These are phyloP conservation scores for Chloris gayana DNA, from an alignment of 176 grass and related monocot species.

Conservation along the genomic window DNA sequence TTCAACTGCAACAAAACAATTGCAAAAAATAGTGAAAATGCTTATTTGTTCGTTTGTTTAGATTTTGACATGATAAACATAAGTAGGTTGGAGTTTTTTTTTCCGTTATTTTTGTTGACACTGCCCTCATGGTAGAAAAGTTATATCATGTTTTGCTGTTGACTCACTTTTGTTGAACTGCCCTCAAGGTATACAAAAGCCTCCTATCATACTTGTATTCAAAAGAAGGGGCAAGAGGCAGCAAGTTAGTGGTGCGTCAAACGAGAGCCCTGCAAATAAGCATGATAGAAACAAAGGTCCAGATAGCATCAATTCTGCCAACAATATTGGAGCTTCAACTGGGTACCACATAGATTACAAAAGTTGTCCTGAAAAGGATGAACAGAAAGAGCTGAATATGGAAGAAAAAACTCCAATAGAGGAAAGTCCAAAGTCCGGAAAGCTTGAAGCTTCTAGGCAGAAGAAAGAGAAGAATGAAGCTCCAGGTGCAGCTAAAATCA, in stretches of 20 bases:
- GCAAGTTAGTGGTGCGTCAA: conserved; percentile 11
- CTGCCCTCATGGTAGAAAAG: not conserved
- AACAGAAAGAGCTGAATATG: conserved; percentile 1
- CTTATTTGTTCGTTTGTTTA: not conserved
- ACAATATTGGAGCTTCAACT: conserved; percentile 15
- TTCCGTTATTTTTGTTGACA: too few species aligned
- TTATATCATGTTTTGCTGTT: conserved; percentile 9
- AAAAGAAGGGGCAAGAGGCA: conserved; percentile 28
- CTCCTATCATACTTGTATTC: conserved; percentile 31
- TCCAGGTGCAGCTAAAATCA: conserved; percentile 3
- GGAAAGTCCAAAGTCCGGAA: not conserved
- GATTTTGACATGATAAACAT: not conserved
- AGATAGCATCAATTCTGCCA: conserved; percentile 13
- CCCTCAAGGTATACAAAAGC: conserved; percentile 29
- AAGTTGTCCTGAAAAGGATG: conserved; percentile 15
- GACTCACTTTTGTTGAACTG: conserved; percentile 7
- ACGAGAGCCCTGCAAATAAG: conserved; percentile 20
- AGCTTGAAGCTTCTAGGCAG: not conserved
- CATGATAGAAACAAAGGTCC: conserved; percentile 5
- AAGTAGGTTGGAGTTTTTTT: not conserved
- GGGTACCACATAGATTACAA: conserved; percentile 4
- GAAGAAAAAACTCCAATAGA: not conserved
- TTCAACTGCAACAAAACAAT: not conserved
- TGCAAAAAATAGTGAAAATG: not conserved
- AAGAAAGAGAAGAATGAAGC: not conserved